These are phyloP conservation scores for Lycium ferocissimum DNA, from an alignment of 257 asterid species.

Conservation along the genomic window DNA sequence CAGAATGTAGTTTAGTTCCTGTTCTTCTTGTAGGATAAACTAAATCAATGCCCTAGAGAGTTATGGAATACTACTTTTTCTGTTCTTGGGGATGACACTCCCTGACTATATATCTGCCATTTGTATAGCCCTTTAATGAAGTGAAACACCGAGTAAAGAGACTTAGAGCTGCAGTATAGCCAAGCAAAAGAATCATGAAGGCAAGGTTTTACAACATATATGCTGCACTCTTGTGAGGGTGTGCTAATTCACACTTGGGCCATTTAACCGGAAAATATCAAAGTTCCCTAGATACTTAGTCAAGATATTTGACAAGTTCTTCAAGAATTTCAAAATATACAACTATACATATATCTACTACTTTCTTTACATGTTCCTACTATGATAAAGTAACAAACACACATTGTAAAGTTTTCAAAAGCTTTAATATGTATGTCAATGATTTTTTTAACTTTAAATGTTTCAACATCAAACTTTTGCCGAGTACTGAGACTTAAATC, in stretches of 20 bases:
- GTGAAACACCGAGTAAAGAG: neutral
- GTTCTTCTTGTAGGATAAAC: neutral
- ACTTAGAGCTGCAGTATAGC: neutral
- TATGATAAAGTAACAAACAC: neutral
- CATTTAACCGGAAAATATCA: neutral
- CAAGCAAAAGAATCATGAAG: neutral
- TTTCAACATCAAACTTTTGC: neutral
- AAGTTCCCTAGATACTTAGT: neutral
- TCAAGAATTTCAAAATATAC: neutral
- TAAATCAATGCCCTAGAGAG: neutral
- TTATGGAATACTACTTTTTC: neutral
- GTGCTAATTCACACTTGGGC: neutral
- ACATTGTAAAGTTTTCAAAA: neutral
- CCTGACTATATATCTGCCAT: neutral
- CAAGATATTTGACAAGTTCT: neutral
- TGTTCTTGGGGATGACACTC: neutral
- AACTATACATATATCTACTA: neutral
- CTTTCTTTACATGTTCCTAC: neutral
- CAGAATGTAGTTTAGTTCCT: neutral
- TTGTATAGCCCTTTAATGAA: neutral
- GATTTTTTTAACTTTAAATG: neutral
- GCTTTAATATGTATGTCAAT: neutral
- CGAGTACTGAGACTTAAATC: neutral
- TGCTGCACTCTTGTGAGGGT: too few species aligned
- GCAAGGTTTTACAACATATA: too few species aligned